Evolutionary conservation across 108 stramenopile genomes (phyloP), one percentile per base, ranked within the genome.

Genomic region (Cyclotella distinguenda): DNA sequence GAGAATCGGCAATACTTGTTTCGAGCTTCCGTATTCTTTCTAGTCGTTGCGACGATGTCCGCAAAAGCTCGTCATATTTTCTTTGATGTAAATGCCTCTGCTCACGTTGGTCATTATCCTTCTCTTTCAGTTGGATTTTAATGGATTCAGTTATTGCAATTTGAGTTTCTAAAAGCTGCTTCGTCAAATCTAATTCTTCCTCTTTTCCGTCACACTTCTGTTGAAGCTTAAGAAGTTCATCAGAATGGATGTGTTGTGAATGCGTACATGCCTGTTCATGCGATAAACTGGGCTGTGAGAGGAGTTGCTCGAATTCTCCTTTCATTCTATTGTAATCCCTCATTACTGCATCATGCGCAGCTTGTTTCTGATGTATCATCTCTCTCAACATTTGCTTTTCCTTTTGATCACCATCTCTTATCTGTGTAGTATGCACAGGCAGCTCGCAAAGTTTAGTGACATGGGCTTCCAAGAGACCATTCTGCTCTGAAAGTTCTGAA

Each of bases 391-490:
- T 1, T 23, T 38, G 19, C 36, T 26, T 51, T 51, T 56, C 55
- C 2, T 56, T 13, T 12, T 39, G 36, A 11, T 38, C 10, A 10
- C 12, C 38, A 10, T 10, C 12, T 10, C 12, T 12, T 38, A 10
- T 38, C 12, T 10, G 12, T 12, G 38, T 38, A 10, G 21, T 4
- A 10, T 56, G 1, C 12, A 28, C 38, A 4, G 55, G 55, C 11
- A 38, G 19, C 19, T 51, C 58, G 47, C 70, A 61, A 21, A 73
- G 36, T 38, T 73, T 33, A 1, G 6, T 23, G 11, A 77, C 53
- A 25, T 77, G 56, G 12, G n/a, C 0, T 38, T 77, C 67, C 62
- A 68, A 69, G 51, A 77, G 68, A 5, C 28, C 16, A 30, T 77
- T 76, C 21, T 78, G 71, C n/a, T 73, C 43, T 5, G 34, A 34